Evolutionary conservation across 2,329 filamentous ascomycete genomes (phyloP).

Genomic region (Fusarium secorum): DNA sequence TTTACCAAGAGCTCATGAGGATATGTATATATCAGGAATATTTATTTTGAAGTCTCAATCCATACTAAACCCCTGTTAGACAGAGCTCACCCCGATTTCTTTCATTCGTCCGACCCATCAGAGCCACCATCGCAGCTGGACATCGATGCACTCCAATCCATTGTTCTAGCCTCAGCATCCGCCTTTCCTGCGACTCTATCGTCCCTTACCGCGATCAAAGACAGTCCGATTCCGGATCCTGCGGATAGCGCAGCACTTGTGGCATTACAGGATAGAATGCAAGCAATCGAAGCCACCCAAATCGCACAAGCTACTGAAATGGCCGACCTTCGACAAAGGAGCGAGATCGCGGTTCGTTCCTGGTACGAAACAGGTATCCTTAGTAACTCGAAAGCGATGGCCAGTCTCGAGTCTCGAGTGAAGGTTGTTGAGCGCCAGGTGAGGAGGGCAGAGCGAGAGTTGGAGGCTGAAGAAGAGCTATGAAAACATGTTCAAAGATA

Average conservation of each 20-base stretch:
- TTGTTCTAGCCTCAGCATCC: constrained; percentile 64
- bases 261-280: constrained; percentile 67
- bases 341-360: constrained; percentile 66
- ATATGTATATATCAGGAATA: constrained; percentile 58
- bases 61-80: constrained; percentile 48
- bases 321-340: constrained; percentile 68
- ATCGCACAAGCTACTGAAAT: constrained; percentile 68
- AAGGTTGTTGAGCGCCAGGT: constrained; percentile 71
- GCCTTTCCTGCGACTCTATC: constrained; percentile 65
- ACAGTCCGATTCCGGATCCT: constrained; percentile 65
- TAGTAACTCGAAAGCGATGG: constrained; percentile 72
- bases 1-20: constrained; percentile 66
- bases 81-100: constrained; percentile 62
- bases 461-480: constrained; percentile 39
- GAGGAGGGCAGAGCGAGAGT: constrained; percentile 64
- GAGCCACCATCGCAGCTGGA: constrained; percentile 62
- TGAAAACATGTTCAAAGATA: constrained; percentile 35
- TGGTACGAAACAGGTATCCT: constrained; percentile 82
- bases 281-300: constrained; percentile 67
- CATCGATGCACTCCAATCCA: constrained; percentile 60
- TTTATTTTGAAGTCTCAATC: background rate
- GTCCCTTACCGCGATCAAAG: constrained; percentile 62
- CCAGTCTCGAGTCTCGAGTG: constrained; percentile 74
- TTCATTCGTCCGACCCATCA: constrained; percentile 56
- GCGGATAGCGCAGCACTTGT: constrained; percentile 64